These are phyloP conservation scores for Rhynchosporium secalis DNA, from an alignment of 2,329 filamentous ascomycete genomes.

Conservation along the genomic window DNA sequence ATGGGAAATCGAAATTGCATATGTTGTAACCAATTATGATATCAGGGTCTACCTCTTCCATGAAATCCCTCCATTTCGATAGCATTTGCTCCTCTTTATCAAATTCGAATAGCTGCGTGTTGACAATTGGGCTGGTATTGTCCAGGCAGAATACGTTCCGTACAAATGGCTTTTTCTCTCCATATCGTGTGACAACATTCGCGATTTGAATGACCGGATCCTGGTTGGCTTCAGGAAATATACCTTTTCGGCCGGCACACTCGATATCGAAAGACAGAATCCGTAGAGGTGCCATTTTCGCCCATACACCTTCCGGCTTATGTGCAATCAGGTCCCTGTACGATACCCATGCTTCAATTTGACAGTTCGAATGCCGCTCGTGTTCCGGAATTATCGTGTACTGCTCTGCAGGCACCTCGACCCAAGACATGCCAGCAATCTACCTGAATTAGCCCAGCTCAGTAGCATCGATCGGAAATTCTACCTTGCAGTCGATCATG, in stretches of 20 bases:
- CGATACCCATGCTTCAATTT: slow-evolving; percentile 87
- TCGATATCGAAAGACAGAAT: slow-evolving; percentile 98
- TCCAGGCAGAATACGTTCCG: slow-evolving; percentile 96
- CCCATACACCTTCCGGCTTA: slow-evolving; percentile 88
- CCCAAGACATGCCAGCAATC: slow-evolving; percentile 97
- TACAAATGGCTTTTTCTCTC: slow-evolving; percentile 93
- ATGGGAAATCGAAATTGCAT: slow-evolving; percentile 97
- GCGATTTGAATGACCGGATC: slow-evolving; percentile 98
- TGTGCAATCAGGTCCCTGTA: slow-evolving; percentile 85
- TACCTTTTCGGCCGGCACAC: slow-evolving; percentile 93
- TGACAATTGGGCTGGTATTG: slow-evolving; percentile 88
- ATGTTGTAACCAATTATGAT: slow-evolving; percentile 99
- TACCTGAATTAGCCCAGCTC: slow-evolving; percentile 40
- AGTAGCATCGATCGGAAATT: no score
- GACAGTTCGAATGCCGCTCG: slow-evolving; percentile 84
- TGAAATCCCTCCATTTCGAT: slow-evolving; percentile 86
- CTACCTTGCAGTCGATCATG: slow-evolving; percentile 91
- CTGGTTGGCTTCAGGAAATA: slow-evolving; percentile 89
- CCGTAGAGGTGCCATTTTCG: slow-evolving; percentile 93
- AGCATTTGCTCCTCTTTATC: slow-evolving; percentile 84
- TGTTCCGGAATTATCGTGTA: slow-evolving; percentile 69
- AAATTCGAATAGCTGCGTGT: slow-evolving; percentile 87
- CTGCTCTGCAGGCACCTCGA: slow-evolving; percentile 74
- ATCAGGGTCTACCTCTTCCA: slow-evolving; percentile 89
- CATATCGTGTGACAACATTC: slow-evolving; percentile 90